Evolutionary conservation across 805 yeast genomes (phyloP), one percentile per base, ranked within the genome.

Genomic region (Isabelozyma heimii): DNA sequence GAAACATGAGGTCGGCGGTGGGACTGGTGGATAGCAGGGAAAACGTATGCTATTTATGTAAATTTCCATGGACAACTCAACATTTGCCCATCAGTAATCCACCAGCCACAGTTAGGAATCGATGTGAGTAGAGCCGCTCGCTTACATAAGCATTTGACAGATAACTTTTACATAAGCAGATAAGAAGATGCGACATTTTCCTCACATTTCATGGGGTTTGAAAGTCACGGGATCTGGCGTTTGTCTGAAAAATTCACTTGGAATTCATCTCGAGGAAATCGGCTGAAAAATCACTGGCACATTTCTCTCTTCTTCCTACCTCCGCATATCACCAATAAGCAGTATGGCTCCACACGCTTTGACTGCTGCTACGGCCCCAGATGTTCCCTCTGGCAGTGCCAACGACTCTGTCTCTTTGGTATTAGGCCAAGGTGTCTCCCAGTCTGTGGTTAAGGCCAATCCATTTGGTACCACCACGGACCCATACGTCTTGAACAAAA

Each of bases 381-480:
- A 27, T 9, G 27, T 16, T 12, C 24, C 14, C 13, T 40, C 49
- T 17, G 30, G 41, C 26, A 44, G 49, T 8, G 28, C 46, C 7
- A 38, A 42, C 6, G 50, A 50, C 28, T 42, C 40, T 27, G 27
- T 2, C n/a, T 30, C 35, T 30, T 2, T 13, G n/a, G 35, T 30
- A 9, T 30, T 13, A 9, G 35, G 35, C 8, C 10, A 30, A 30
- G 35, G 35, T 16, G 33, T 43, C 12, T 27, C 46, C 14, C 14
- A 42, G 17, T 49, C 52, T 5, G 27, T 44, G 15, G 24, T 45
- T 20, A 47, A 46, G 28, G 44, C 64, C 15, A 61, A 57, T 51
- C 89, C 90, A 8, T 85, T 84, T 62, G 89, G 87, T 8, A 56
- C 80, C 17, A 75, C 83, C n/a, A 69, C 77, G 16, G 86, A 83